A percentile compares a stretch with the other conserved stretches of the same genome.
Conservation (phyloP, 768 basidiomycete genomes). For the Mycena metata region DNA sequence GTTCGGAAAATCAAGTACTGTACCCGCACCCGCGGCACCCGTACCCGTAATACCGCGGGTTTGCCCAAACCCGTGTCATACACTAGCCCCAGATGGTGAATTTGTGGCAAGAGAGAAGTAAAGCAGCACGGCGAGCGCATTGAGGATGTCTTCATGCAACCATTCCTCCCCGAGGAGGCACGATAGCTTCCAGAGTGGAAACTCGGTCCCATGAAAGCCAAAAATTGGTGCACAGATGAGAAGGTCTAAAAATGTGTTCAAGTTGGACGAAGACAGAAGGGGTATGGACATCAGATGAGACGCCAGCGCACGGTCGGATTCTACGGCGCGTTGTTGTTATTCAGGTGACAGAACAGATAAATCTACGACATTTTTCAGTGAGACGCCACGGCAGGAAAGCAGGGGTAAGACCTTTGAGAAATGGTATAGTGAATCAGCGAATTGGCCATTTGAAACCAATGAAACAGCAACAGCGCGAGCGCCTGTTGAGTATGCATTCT, state of each 20-base stretch:
- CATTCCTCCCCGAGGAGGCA: constrained; percentile 24
- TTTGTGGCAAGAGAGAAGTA: constrained; percentile 3
- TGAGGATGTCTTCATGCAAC: constrained; percentile 24
- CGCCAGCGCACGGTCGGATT: not conserved
- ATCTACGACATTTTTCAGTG: not conserved
- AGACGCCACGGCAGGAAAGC: not conserved
- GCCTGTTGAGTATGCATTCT: not conserved
- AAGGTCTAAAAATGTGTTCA: constrained; percentile 6
- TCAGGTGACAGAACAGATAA: not conserved
- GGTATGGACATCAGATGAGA: not conserved
- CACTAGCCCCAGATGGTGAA: no score
- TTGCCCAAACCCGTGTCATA: no score
- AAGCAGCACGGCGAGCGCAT: constrained; percentile 6
- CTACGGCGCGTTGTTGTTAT: constrained; percentile 1
- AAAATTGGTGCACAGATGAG: constrained; percentile 4
- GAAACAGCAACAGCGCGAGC: not conserved
- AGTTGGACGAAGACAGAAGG: not conserved
- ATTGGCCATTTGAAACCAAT: not conserved
- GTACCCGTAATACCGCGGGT: no score
- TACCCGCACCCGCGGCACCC: no score
- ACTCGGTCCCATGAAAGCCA: constrained; percentile 1
- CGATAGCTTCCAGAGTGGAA: constrained; percentile 20
- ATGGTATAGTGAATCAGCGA: not conserved
- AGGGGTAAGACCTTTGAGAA: not conserved
- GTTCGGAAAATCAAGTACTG: no score